These are phyloP conservation scores for Microcyclosporella mali DNA, from an alignment of 2,329 filamentous ascomycete species.

Conservation along the genomic window DNA sequence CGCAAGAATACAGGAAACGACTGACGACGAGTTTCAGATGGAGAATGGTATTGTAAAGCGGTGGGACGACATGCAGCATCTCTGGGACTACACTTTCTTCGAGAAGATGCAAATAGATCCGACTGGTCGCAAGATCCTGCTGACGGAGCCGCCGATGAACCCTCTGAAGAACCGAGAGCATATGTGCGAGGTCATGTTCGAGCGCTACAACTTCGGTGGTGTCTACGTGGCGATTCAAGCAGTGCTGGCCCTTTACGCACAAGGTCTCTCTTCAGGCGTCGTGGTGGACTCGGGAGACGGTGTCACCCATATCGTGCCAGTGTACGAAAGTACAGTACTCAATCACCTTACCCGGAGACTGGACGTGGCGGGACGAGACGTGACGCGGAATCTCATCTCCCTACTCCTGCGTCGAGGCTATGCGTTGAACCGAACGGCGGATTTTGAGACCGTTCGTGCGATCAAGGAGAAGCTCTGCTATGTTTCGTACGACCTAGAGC, in stretches of 20 bases:
- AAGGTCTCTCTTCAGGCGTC: slow-evolving; percentile 79
- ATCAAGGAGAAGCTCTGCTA: slow-evolving; percentile 99
- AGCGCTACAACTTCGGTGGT: slow-evolving; percentile 89
- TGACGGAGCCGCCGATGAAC: slow-evolving; percentile 97
- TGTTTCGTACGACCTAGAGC: slow-evolving; percentile 93
- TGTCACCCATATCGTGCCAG: slow-evolving; percentile 96
- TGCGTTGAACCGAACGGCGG: slow-evolving; percentile 92
- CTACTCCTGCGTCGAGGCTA: slow-evolving; percentile 90
- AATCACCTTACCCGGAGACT: slow-evolving; percentile 92
- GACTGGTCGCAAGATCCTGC: slow-evolving; percentile 86
- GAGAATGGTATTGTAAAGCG: slow-evolving; percentile 99
- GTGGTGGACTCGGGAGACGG: slow-evolving; percentile 97
- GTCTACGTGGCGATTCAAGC: slow-evolving; percentile 98
- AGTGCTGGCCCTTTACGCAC: slow-evolving; percentile 89
- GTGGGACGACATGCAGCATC: slow-evolving; percentile 99
- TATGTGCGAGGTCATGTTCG: slow-evolving; percentile 99
- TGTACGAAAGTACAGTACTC: slow-evolving; percentile 95
- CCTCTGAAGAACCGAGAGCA: slow-evolving; percentile 92
- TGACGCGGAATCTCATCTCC: slow-evolving; percentile 96
- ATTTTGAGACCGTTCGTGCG: slow-evolving; percentile 97
- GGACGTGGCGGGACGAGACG: slow-evolving; percentile 92
- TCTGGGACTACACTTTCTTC: slow-evolving; percentile 98
- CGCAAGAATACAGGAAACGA: not conserved
- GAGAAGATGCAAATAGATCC: slow-evolving; percentile 95
- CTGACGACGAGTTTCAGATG: slow-evolving; percentile 55